Conservation (phyloP, 495 filamentous ascomycete genomes). For the Aspergillus mulundensis region DNA sequence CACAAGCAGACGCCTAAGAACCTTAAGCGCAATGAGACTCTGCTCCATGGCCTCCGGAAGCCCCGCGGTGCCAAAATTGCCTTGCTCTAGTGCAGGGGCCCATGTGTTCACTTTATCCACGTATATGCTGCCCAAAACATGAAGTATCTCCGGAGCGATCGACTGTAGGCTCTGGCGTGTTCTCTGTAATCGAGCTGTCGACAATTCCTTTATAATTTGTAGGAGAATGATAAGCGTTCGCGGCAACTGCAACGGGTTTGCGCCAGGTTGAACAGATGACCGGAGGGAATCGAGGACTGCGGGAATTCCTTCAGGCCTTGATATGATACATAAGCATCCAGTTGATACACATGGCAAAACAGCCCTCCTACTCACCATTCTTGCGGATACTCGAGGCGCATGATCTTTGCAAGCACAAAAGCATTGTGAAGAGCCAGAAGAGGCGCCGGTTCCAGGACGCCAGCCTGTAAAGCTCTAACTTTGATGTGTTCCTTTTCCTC, state of each 20-base stretch:
- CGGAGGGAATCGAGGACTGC: constrained; percentile 59
- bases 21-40: constrained; percentile 73
- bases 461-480: constrained; percentile 63
- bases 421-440: constrained; percentile 81
- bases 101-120: constrained; percentile 67
- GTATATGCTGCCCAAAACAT: constrained; percentile 73
- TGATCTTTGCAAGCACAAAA: constrained; percentile 79
- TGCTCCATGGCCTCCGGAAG: constrained; percentile 63
- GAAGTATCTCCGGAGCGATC: constrained; percentile 73
- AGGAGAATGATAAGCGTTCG: constrained; percentile 73
- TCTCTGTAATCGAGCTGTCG: constrained; percentile 67
- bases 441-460: constrained; percentile 66
- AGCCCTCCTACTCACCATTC: constrained; percentile 66
- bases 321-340: no score
- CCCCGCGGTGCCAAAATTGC: constrained; percentile 52
- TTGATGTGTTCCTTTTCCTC: constrained; percentile 74
- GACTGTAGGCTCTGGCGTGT: constrained; percentile 69
- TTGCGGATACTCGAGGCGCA: constrained; percentile 79
- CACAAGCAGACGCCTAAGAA: constrained; percentile 73
- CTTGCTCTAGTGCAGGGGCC: constrained; percentile 55
- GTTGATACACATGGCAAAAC: no score
- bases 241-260: constrained; percentile 54
- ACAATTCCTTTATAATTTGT: constrained; percentile 83
- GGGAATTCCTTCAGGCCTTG: constrained; percentile 49
- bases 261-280: constrained; percentile 37